Conservation (phyloP, 495 filamentous ascomycete species). For the Penicillium diatomitis region DNA sequence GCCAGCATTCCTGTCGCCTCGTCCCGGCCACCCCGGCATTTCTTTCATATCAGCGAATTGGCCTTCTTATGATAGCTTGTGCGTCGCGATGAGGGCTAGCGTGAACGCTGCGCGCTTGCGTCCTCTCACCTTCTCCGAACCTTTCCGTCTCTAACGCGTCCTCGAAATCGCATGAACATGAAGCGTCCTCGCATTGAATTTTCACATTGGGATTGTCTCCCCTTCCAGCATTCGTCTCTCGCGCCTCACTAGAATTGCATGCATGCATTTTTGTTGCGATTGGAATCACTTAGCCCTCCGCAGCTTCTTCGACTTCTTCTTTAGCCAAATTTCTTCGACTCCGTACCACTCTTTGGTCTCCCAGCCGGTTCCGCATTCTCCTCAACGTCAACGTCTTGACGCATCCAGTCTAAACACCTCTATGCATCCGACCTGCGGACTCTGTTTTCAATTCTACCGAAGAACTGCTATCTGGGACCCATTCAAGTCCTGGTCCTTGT, state of each 20-base stretch:
- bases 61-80: too few relatives aligned
- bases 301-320: constrained; percentile 3
- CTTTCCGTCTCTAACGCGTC: constrained; percentile 6
- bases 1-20: neutral
- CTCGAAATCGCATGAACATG: constrained; percentile 20
- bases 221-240: constrained; percentile 24
- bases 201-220: constrained; percentile 8
- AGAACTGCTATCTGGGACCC: too few relatives aligned
- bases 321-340: neutral
- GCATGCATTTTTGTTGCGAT: constrained; percentile 7
- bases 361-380: too few relatives aligned
- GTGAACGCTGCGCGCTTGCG: too few relatives aligned
- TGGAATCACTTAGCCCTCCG: constrained; percentile 6
- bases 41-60: too few relatives aligned
- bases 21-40: neutral
- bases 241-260: constrained; percentile 4
- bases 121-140: too few relatives aligned
- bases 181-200: constrained; percentile 22
- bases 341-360: neutral
- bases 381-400: neutral
- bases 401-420: constrained; percentile 9
- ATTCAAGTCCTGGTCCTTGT: too few relatives aligned
- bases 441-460: too few relatives aligned
- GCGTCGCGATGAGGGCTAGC: too few relatives aligned
- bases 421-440: too few relatives aligned